Conservation (phyloP, 257 asterid genomes). For the Przewalskia tangutica region DNA sequence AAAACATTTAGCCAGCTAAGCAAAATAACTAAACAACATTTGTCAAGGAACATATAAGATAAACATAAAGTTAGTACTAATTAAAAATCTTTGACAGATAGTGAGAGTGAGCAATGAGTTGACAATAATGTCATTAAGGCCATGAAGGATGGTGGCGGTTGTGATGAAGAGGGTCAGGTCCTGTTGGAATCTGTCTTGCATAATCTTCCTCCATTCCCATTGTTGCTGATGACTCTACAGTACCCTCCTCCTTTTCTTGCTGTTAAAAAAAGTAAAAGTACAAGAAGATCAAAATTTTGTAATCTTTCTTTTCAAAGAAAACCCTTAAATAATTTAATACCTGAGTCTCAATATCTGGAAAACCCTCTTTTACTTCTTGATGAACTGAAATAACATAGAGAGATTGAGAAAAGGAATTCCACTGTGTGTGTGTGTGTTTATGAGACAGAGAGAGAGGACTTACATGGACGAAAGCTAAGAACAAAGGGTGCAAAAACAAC, state of each 20-base stretch:
- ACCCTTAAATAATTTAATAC: not conserved
- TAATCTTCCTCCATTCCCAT: not conserved
- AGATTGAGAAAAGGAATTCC: not conserved
- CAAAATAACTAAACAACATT: not conserved
- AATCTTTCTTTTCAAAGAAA: not conserved
- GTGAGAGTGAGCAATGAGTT: not conserved
- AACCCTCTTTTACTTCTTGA: not conserved
- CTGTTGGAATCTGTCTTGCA: conserved; percentile 15
- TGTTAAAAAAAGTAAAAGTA: not conserved
- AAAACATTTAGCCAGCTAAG: not conserved
- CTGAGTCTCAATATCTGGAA: not conserved
- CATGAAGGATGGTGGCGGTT: not conserved
- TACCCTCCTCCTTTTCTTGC: not conserved
- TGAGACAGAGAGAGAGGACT: not conserved
- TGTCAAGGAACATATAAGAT: not conserved
- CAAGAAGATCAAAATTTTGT: not conserved
- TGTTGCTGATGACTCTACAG: not conserved
- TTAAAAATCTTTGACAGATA: not conserved
- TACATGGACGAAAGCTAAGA: conserved; percentile 5
- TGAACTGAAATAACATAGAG: not conserved
- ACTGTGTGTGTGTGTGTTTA: not conserved
- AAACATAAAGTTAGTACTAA: not conserved
- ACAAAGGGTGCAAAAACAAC: not conserved
- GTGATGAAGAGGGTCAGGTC: conserved; percentile 19
- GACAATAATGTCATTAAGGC: not conserved